Conservation (phyloP, 176 grass and related monocot species). For the Musa troglodytarum region DNA sequence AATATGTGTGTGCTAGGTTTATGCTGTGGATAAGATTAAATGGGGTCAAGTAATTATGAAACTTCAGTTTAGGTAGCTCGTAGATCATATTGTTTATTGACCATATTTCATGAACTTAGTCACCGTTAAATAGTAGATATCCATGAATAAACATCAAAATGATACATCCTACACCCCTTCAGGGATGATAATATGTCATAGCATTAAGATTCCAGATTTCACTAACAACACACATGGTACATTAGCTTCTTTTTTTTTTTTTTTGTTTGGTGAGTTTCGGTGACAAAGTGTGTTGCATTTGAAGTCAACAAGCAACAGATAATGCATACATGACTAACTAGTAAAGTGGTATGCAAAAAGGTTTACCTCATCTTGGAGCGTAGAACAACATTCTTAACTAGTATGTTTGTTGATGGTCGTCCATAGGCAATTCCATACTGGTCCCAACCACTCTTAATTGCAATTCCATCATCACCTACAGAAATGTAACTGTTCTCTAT, state of each 20-base stretch:
- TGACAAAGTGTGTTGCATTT: background rate
- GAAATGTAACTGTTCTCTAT: slow-evolving; percentile 89
- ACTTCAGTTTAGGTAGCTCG: background rate
- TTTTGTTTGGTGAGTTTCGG: background rate
- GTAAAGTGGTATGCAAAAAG: background rate
- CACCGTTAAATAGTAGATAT: background rate
- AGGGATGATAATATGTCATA: background rate
- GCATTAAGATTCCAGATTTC: background rate
- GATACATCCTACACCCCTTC: background rate
- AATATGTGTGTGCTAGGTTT: too few species aligned
- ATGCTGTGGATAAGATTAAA: too few species aligned
- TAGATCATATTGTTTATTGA: background rate
- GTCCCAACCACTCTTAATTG: slow-evolving; percentile 98
- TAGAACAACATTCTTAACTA: slow-evolving; percentile 50
- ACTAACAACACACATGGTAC: background rate
- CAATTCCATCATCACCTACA: slow-evolving; percentile 85
- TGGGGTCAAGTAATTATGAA: too few species aligned
- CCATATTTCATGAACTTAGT: background rate
- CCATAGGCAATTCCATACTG: slow-evolving; percentile 86
- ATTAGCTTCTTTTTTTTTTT: background rate
- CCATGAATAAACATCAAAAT: background rate
- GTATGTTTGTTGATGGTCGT: slow-evolving; percentile 70
- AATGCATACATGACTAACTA: background rate
- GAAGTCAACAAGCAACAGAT: background rate
- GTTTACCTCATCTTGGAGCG: slow-evolving; percentile 72